Evolutionary conservation across 345 rosid genomes (phyloP).

Genomic region (Corchorus capsularis): DNA sequence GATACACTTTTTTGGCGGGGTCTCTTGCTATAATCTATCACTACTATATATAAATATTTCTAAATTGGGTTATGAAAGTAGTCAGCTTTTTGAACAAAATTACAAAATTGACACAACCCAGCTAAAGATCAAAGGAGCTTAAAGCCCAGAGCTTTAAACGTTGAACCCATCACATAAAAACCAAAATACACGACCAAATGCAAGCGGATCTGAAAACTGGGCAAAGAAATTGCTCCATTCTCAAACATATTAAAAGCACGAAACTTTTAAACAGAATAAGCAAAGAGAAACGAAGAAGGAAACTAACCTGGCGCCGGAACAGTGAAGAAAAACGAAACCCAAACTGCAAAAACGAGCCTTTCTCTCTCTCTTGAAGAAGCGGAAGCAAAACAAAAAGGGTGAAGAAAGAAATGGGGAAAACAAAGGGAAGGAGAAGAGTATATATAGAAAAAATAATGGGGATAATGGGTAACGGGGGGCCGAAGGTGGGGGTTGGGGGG

Average conservation of each 20-base stretch:
- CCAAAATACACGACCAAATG: not conserved
- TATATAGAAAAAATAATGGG: constrained; percentile 26
- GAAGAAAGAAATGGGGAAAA: not conserved
- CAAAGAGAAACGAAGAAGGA: not conserved
- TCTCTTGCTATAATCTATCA: not conserved
- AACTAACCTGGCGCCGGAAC: constrained; percentile 31
- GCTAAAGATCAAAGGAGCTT: constrained; percentile 1
- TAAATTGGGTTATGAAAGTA: not conserved
- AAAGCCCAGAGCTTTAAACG: not conserved
- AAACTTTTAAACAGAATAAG: not conserved
- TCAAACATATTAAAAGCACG: not conserved
- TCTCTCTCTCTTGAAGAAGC: not conserved
- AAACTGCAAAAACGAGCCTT: not conserved
- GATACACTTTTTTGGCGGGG: not conserved
- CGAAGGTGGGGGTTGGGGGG: not conserved
- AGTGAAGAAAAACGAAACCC: not conserved
- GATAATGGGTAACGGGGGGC: not conserved
- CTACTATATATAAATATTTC: not conserved
- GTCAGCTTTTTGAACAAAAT: too few relatives aligned
- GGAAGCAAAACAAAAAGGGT: constrained; percentile 13
- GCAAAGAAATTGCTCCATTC: not conserved
- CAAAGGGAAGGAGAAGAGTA: constrained; percentile 16
- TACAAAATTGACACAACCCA: not conserved
- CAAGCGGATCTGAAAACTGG: not conserved
- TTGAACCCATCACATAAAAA: not conserved